A percentile compares a stretch with the other conserved stretches of the same genome.
These are phyloP conservation scores for Porphyra umbilicalis DNA, from an alignment of 31 red algal species.

Conservation along the genomic window DNA sequence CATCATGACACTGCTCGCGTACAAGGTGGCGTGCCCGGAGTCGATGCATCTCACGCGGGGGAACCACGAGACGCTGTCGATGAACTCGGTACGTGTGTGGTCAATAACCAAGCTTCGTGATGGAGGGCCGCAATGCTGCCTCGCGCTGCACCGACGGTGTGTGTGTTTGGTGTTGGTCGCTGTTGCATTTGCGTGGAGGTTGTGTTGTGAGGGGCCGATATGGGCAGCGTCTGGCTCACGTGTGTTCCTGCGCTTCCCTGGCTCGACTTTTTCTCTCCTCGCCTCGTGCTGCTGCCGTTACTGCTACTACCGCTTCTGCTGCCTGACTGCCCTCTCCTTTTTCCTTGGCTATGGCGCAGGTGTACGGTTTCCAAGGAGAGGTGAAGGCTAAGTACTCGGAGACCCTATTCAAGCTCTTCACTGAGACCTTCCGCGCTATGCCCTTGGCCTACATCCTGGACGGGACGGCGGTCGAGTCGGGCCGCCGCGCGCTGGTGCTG, in stretches of 20 bases:
- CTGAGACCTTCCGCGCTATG: constrained; percentile 76
- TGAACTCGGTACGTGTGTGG: constrained; percentile 39
- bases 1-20: constrained; percentile 66
- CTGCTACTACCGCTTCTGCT: background rate
- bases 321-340: background rate
- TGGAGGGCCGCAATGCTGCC: too few species aligned
- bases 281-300: background rate
- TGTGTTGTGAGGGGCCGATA: background rate
- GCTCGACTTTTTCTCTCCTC: background rate
- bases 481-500: constrained; percentile 64
- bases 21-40: constrained; percentile 71
- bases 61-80: constrained; percentile 86
- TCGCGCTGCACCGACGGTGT: background rate
- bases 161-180: background rate
- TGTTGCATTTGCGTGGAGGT: background rate
- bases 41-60: constrained; percentile 82
- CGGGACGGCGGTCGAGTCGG: constrained; percentile 23
- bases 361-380: constrained; percentile 98
- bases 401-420: constrained; percentile 60
- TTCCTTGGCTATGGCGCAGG: background rate
- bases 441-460: constrained; percentile 88
- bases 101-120: background rate
- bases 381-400: constrained; percentile 69
- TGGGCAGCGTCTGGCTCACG: background rate
- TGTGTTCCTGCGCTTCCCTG: background rate